A percentile compares a stretch with the other conserved stretches of the same genome.
Conservation (phyloP, 345 rosid species). For the Syzygium grande region DNA sequence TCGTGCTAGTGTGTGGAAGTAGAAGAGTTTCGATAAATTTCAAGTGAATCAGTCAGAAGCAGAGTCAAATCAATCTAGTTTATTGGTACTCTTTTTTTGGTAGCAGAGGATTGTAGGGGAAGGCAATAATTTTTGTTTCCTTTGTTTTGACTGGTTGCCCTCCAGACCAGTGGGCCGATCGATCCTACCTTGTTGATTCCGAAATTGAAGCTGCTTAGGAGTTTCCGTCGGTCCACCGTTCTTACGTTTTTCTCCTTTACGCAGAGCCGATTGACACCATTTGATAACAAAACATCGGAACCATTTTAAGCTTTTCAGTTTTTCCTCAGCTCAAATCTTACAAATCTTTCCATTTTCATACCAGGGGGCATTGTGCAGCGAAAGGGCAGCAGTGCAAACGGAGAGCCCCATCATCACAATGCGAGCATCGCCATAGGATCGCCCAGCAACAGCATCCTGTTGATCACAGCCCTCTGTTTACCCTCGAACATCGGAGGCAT, state of each 20-base stretch:
- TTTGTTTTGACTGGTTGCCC: too few relatives aligned
- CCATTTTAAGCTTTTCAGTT: too few relatives aligned
- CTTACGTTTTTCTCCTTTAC: too few relatives aligned
- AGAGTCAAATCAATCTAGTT: background rate
- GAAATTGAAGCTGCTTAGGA: too few relatives aligned
- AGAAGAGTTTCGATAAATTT: background rate
- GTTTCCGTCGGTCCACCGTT: too few relatives aligned
- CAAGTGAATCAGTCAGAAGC: background rate
- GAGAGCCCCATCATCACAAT: background rate
- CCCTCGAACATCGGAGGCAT: conserved; percentile 48
- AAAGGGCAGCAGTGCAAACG: conserved; percentile 6
- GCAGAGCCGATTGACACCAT: too few relatives aligned
- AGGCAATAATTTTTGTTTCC: too few relatives aligned
- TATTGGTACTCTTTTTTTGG: background rate
- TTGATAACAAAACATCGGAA: too few relatives aligned
- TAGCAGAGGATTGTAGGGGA: too few relatives aligned
- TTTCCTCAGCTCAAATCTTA: background rate
- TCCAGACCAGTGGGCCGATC: too few relatives aligned
- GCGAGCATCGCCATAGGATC: conserved; percentile 10
- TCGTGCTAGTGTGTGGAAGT: rapidly evolving
- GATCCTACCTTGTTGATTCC: too few relatives aligned
- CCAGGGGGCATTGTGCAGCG: conserved; percentile 12
- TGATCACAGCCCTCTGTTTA: conserved; percentile 72
- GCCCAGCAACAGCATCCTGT: conserved; percentile 53
- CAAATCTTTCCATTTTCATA: background rate